These are phyloP conservation scores for Rosellinia necatrix DNA, from an alignment of 2,329 filamentous ascomycete genomes.

Conservation along the genomic window DNA sequence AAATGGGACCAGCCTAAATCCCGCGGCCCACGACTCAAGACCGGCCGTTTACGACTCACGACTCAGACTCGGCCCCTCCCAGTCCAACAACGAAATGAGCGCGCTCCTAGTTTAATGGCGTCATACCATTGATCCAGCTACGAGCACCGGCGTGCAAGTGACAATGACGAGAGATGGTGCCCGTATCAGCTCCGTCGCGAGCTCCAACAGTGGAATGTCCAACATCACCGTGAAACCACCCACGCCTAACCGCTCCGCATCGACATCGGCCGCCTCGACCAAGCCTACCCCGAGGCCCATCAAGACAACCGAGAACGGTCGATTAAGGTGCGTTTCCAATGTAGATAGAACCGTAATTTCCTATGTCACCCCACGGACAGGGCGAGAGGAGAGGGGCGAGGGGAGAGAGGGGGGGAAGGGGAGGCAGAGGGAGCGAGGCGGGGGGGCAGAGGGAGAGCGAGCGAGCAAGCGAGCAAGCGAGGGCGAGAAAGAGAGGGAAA, in stretches of 20 bases:
- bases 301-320: slow-evolving; percentile 59
- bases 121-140: slow-evolving; percentile 34
- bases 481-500: background rate
- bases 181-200: slow-evolving; percentile 70
- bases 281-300: slow-evolving; percentile 53
- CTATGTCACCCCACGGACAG: too few species aligned
- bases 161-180: slow-evolving; percentile 73
- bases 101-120: slow-evolving; percentile 36
- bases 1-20: slow-evolving; percentile 6
- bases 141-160: slow-evolving; percentile 35
- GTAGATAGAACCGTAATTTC: too few species aligned
- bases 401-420: background rate
- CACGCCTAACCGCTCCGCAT: slow-evolving; percentile 41
- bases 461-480: background rate
- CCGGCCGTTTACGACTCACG: background rate
- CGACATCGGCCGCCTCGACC: slow-evolving; percentile 38
- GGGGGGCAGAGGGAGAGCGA: background rate
- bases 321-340: slow-evolving; percentile 48
- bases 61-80: background rate
- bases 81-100: slow-evolving; percentile 29
- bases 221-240: slow-evolving; percentile 65
- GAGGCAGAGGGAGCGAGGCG: background rate
- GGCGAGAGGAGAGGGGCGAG: too few species aligned
- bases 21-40: slow-evolving; percentile 10
- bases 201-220: slow-evolving; percentile 70